These are phyloP conservation scores for Thermothielavioides terrestris DNA, from an alignment of 495 filamentous ascomycete species.

Conservation along the genomic window DNA sequence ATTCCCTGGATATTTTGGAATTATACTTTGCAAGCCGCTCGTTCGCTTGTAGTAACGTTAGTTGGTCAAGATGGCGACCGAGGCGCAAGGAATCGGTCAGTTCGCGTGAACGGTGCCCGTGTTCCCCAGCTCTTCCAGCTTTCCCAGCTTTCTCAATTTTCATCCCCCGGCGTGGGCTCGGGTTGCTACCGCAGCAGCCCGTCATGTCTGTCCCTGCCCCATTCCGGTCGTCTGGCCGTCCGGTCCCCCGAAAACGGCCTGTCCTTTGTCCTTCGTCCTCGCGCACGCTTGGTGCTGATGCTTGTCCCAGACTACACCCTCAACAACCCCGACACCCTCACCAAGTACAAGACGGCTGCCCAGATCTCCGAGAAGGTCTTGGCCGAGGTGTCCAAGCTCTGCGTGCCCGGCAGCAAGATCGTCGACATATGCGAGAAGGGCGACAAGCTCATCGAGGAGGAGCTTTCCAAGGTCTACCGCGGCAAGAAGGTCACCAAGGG, in stretches of 20 bases:
- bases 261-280: not conserved
- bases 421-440: constrained; percentile 88
- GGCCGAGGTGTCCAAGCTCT: constrained; percentile 72
- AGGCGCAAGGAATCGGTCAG: constrained; percentile 36
- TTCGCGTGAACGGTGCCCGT: constrained; percentile 2
- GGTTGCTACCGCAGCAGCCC: constrained; percentile 3
- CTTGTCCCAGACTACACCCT: constrained; percentile 70
- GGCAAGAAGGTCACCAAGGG: constrained; percentile 94
- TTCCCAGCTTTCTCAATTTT: not conserved
- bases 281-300: constrained; percentile 6
- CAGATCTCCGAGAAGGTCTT: constrained; percentile 92
- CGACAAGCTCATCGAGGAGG: constrained; percentile 89
- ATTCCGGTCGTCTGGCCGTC: not conserved
- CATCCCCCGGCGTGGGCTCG: too few relatives aligned
- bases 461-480: constrained; percentile 92
- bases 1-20: not conserved
- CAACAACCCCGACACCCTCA: constrained; percentile 93
- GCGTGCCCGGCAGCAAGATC: constrained; percentile 80
- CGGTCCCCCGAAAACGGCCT: not conserved
- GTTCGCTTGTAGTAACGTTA: constrained; percentile 5
- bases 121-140: not conserved
- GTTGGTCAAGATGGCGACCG: constrained; percentile 27
- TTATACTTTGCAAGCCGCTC: constrained; percentile 1
- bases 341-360: constrained; percentile 96
- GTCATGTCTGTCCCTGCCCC: not conserved